Conservation (phyloP, 192 early-diverging fungal genomes). For the Coemansia sp. region DNA sequence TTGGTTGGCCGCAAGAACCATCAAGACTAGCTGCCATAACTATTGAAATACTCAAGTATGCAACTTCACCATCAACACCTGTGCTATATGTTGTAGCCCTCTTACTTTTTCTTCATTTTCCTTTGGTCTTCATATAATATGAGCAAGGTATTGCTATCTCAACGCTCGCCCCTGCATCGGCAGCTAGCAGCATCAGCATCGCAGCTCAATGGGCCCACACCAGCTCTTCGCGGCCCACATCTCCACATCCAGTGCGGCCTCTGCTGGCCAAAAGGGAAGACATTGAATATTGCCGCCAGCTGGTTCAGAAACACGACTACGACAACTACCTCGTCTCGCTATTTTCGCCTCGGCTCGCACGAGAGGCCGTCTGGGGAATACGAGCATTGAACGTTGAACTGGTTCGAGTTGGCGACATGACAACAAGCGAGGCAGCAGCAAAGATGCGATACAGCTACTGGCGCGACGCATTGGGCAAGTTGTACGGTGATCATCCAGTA, state of each 20-base stretch:
- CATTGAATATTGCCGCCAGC: constrained; percentile 46
- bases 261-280: constrained; percentile 25
- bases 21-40: constrained; percentile 8
- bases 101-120: background rate
- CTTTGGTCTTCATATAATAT: background rate
- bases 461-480: constrained; percentile 78
- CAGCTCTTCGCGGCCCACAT: background rate
- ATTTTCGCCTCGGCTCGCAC: constrained; percentile 72
- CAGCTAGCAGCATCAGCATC: background rate
- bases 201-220: background rate
- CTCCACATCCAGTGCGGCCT: background rate
- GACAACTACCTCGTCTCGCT: constrained; percentile 77
- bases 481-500: constrained; percentile 64
- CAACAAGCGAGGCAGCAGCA: constrained; percentile 70
- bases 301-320: constrained; percentile 67
- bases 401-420: constrained; percentile 74
- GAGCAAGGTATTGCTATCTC: background rate
- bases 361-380: constrained; percentile 72
- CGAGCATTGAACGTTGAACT: constrained; percentile 92
- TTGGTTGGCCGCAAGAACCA: constrained; percentile 17
- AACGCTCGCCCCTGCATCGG: background rate
- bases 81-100: background rate
- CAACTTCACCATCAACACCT: too few species aligned
- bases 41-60: background rate
- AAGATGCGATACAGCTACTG: constrained; percentile 87